Evolutionary conservation across 2,329 filamentous ascomycete genomes (phyloP).

Genomic region (Sporothrix schenckii): DNA sequence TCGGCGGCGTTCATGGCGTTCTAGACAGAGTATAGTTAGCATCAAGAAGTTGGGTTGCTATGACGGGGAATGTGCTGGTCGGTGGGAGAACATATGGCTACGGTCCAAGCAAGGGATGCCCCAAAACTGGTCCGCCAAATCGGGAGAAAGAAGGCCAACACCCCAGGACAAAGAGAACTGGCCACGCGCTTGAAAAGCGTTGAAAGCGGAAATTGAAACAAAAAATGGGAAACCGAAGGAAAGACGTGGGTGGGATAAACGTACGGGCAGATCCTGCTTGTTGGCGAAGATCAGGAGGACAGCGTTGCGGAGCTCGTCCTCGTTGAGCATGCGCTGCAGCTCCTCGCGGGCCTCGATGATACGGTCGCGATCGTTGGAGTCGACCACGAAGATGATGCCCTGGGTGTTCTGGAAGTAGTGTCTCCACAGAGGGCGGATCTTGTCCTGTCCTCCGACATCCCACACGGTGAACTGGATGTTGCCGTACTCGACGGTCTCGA

Average conservation of each 20-base stretch:
- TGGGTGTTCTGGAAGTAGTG: conserved; percentile 99
- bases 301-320: conserved; percentile 97
- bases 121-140: conserved; percentile 15
- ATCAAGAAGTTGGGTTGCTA: not conserved
- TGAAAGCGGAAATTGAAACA: not conserved
- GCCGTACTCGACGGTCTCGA: conserved; percentile 99
- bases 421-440: conserved; percentile 99
- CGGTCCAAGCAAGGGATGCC: conserved; percentile 22
- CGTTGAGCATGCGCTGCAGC: conserved; percentile 97
- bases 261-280: conserved; percentile 98
- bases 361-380: conserved; percentile 98
- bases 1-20: conserved; percentile 99
- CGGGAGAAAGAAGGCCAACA: not conserved
- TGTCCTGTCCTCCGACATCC: conserved; percentile 99
- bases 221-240: not conserved
- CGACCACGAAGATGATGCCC: conserved; percentile 99
- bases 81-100: not conserved
- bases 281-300: conserved; percentile 98
- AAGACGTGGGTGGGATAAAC: conserved; percentile 45
- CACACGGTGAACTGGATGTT: conserved; percentile 99
- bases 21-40: conserved; percentile 50
- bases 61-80: not conserved
- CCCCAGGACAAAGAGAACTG: conserved; percentile 19
- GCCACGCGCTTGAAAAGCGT: not conserved
- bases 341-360: conserved; percentile 96